Evolutionary conservation across 2,329 filamentous ascomycete species (phyloP), one percentile per base, ranked within the genome.

Genomic region (Exophiala calicioides): DNA sequence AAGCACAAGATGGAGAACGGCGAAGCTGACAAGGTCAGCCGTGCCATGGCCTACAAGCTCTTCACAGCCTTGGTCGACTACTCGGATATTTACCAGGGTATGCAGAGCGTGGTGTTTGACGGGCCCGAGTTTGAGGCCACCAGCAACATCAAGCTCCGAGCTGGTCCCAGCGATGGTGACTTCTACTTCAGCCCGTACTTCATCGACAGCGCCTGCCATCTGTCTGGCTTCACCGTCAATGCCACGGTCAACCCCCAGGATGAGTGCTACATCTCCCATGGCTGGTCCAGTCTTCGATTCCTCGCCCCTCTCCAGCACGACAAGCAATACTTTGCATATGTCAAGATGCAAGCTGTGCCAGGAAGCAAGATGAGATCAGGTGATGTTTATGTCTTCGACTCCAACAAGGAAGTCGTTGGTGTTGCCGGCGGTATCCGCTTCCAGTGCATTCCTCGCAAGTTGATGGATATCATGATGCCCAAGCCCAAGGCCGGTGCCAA

Each of bases 221-320:
- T 67, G 3, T 62, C 59, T 21, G 65, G 65, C 3, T 62, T 68
- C 18, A 60, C 66, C 18, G 61, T 64, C 60, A 67, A 67, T 34
- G 55, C 56, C 45, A 62, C 78, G 5, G 71, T 79, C 19, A 78
- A 81, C 58, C 80, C 77, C 0, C 77, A 78, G 58, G 76, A 77
- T 56, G 75, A 76, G 40, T 78, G 81, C 48, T 82, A 79, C 63
- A 78, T 82, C 53, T 81, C 79, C 24, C 79, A 82, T 58, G 79
- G 79, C 27, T 82, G 79, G 79, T 74, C 74, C 38, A 77, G 74
- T 3, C 77, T 83, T 70, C 78, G 77, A 55, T 75, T 78, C 57
- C 67, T 78, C 32, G 74, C 75, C 60, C 68, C 71, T 51, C 67
- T 79, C 29, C 72, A 74, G 21, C 64, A 72, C 3, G 71, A 73